These are phyloP conservation scores for Fraxinus velutina DNA, from an alignment of 305 asterid species.

Conservation along the genomic window DNA sequence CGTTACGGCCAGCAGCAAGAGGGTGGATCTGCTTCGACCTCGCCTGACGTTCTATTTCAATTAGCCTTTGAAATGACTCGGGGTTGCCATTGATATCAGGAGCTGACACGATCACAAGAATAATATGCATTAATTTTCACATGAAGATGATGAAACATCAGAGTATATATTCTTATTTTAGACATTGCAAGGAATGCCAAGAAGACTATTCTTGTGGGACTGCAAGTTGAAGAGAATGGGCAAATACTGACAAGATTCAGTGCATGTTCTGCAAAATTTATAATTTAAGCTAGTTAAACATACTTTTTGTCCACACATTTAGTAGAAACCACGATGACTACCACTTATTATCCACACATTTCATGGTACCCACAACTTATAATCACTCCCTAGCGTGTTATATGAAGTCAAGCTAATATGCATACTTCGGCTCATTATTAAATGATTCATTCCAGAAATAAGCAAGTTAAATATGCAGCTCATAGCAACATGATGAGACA, in stretches of 20 bases:
- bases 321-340: not conserved
- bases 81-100: slow-evolving; percentile 40
- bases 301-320: not conserved
- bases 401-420: not conserved
- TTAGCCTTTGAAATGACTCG: slow-evolving; percentile 70
- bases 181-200: not conserved
- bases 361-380: not conserved
- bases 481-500: not conserved
- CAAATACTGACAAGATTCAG: not conserved
- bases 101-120: slow-evolving; percentile 18
- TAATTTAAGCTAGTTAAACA: not conserved
- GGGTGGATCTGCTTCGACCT: slow-evolving; percentile 62
- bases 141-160: not conserved
- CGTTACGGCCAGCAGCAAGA: slow-evolving; percentile 41
- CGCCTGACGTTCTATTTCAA: slow-evolving; percentile 74
- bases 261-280: not conserved
- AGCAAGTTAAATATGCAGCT: not conserved
- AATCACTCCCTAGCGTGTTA: not conserved
- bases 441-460: not conserved
- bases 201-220: not conserved
- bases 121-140: not conserved
- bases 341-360: not conserved
- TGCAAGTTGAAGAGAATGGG: not conserved
- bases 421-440: not conserved
- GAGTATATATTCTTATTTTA: not conserved